These are phyloP conservation scores for Kluyveromyces wickerhamii DNA, from an alignment of 805 yeast species.

Conservation along the genomic window DNA sequence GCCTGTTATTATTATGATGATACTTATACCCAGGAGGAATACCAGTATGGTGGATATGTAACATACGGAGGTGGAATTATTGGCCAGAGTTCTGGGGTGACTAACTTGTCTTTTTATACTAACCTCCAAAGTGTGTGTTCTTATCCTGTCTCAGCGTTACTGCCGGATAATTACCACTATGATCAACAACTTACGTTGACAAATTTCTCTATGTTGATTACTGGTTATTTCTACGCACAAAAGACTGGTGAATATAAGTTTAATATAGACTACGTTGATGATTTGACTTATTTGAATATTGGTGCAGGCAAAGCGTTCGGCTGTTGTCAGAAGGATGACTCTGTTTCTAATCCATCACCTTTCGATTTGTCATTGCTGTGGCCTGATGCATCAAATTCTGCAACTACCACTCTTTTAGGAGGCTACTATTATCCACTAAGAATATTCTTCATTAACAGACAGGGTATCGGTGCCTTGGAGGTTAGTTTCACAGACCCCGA, in stretches of 20 bases:
- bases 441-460: slow-evolving; percentile 18
- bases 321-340: slow-evolving; percentile 25
- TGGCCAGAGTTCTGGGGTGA: slow-evolving; percentile 6
- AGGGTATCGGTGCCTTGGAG: slow-evolving; percentile 11
- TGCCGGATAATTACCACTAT: slow-evolving; percentile 11
- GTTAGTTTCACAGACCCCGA: slow-evolving; percentile 16
- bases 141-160: background rate
- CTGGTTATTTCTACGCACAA: slow-evolving; percentile 23
- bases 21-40: slow-evolving; percentile 3
- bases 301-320: slow-evolving; percentile 28
- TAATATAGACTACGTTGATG: slow-evolving; percentile 23
- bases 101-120: slow-evolving; percentile 5
- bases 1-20: background rate
- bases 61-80: slow-evolving; percentile 7
- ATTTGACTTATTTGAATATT: slow-evolving; percentile 27
- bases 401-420: slow-evolving; percentile 14
- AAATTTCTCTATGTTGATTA: slow-evolving; percentile 19
- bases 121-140: background rate
- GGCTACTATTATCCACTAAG: slow-evolving; percentile 28
- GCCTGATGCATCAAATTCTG: slow-evolving; percentile 5
- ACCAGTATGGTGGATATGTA: slow-evolving; percentile 7
- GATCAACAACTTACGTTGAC: slow-evolving; percentile 7
- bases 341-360: slow-evolving; percentile 6
- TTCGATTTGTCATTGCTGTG: slow-evolving; percentile 9
- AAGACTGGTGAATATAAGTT: slow-evolving; percentile 26